These are phyloP conservation scores for Aspergillus bertholletiae DNA, from an alignment of 495 filamentous ascomycete genomes.

Conservation along the genomic window DNA sequence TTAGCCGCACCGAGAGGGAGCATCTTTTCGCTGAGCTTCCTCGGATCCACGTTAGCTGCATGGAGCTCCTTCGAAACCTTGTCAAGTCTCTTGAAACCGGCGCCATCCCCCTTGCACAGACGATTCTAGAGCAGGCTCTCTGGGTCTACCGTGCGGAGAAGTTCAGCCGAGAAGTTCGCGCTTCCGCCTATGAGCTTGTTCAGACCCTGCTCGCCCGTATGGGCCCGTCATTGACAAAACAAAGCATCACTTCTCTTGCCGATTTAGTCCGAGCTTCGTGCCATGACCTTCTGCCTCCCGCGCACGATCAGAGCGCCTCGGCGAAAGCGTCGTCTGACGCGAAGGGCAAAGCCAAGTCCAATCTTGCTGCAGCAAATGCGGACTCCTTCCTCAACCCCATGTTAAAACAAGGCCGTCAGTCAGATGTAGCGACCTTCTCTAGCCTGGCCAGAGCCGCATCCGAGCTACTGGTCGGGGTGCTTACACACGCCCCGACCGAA, in stretches of 20 bases:
- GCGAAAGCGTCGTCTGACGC: constrained; percentile 23
- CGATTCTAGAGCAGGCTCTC: constrained; percentile 61
- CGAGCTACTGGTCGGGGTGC: constrained; percentile 56
- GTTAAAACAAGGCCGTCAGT: constrained; percentile 25
- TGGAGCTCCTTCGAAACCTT: constrained; percentile 54
- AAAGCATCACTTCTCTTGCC: constrained; percentile 53
- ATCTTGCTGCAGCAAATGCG: constrained; percentile 43
- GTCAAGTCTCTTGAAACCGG: constrained; percentile 50
- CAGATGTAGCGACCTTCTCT: constrained; percentile 17
- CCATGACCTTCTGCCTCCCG: constrained; percentile 54
- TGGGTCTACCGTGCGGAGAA: constrained; percentile 66
- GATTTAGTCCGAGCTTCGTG: constrained; percentile 59
- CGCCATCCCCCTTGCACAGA: constrained; percentile 51
- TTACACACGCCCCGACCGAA: constrained; percentile 58
- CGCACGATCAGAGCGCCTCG: constrained; percentile 28
- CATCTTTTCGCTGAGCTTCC: constrained; percentile 68
- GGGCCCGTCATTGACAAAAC: constrained; percentile 62
- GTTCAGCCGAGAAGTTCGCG: constrained; percentile 53
- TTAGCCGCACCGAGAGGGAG: constrained; percentile 75
- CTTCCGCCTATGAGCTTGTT: constrained; percentile 55
- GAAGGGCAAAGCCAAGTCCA: constrained; percentile 34
- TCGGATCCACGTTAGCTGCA: constrained; percentile 63
- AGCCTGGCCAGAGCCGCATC: constrained; percentile 46
- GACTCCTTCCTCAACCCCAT: constrained; percentile 50
- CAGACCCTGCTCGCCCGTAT: constrained; percentile 52